Conservation (phyloP, 2,329 filamentous ascomycete genomes). For the Pyrenochaeta sp. region DNA sequence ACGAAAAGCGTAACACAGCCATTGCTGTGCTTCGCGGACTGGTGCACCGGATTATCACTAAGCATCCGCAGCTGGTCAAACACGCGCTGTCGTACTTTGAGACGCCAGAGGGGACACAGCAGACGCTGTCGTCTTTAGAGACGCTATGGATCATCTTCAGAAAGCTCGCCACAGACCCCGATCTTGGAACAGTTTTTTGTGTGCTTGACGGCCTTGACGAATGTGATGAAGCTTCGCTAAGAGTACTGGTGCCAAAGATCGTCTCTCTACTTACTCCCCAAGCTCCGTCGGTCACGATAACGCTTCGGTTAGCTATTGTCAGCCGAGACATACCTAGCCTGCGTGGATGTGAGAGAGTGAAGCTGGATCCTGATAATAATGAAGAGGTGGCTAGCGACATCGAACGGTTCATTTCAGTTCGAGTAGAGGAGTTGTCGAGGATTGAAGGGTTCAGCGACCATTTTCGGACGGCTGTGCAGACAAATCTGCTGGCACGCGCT, state of each 20-base stretch:
- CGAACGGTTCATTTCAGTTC: constrained; percentile 30
- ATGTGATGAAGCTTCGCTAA: constrained; percentile 20
- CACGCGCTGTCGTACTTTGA: constrained; percentile 18
- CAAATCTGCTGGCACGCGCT: constrained; percentile 26
- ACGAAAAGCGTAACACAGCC: constrained; percentile 36
- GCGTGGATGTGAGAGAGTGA: constrained; percentile 21
- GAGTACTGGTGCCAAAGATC: constrained; percentile 17
- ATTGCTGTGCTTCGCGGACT: constrained; percentile 32
- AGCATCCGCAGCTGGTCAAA: constrained; percentile 20
- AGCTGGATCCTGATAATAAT: constrained; percentile 35
- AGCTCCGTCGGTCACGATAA: neutral
- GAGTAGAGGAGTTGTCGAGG: constrained; percentile 26
- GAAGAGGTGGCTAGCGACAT: constrained; percentile 32
- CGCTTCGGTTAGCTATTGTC: constrained; percentile 29
- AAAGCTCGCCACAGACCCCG: constrained; percentile 16
- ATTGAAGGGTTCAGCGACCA: constrained; percentile 13
- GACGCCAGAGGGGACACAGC: constrained; percentile 8
- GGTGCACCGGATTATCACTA: constrained; percentile 29
- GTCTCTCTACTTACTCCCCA: constrained; percentile 5
- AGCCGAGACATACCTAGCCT: constrained; percentile 27
- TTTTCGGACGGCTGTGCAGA: constrained; percentile 15
- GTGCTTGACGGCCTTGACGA: too few species aligned
- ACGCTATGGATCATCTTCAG: constrained; percentile 30
- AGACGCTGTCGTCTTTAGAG: constrained; percentile 20
- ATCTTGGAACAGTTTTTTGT: constrained; percentile 21